phyloP scores from a whole-genome alignment of 768 basidiomycete genomes.

The Suillus spraguei region DNA sequence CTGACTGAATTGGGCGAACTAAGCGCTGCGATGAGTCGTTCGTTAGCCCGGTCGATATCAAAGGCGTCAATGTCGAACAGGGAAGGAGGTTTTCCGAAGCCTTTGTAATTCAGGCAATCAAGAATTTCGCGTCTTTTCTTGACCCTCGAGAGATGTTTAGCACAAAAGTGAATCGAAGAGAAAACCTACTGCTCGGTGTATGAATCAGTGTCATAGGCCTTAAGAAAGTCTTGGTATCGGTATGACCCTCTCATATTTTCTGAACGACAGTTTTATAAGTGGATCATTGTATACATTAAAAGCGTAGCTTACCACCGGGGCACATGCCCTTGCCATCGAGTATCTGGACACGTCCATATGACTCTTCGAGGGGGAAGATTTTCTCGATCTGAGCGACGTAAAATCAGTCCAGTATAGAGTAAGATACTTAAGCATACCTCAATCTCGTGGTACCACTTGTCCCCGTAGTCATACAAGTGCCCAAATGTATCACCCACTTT shows the following conservation, averaged over 20 bases:
- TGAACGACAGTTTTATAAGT: slow-evolving; percentile 1
- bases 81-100: slow-evolving; percentile 28
- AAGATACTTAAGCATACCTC: slow-evolving; percentile 20
- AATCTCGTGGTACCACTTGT: slow-evolving; percentile 35
- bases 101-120: slow-evolving; percentile 31
- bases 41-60: slow-evolving; percentile 26
- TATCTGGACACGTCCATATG: slow-evolving; percentile 30
- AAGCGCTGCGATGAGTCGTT: slow-evolving; percentile 26
- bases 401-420: not conserved
- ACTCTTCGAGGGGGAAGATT: slow-evolving; percentile 30
- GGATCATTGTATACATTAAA: not conserved
- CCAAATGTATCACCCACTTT: slow-evolving; percentile 34
- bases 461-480: slow-evolving; percentile 38
- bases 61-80: slow-evolving; percentile 27
- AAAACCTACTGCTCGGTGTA: slow-evolving; percentile 19
- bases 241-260: slow-evolving; percentile 32
- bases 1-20: slow-evolving; percentile 29
- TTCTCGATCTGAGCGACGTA: slow-evolving; percentile 22
- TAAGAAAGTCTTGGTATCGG: slow-evolving; percentile 24
- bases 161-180: not conserved
- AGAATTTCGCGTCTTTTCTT: slow-evolving; percentile 34
- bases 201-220: slow-evolving; percentile 25
- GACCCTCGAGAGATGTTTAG: slow-evolving; percentile 7
- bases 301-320: slow-evolving; percentile 19
- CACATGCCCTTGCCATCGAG: slow-evolving; percentile 32